phyloP scores from a whole-genome alignment of 371 early-diverging fungal genomes.

The Mortierella sp. region DNA sequence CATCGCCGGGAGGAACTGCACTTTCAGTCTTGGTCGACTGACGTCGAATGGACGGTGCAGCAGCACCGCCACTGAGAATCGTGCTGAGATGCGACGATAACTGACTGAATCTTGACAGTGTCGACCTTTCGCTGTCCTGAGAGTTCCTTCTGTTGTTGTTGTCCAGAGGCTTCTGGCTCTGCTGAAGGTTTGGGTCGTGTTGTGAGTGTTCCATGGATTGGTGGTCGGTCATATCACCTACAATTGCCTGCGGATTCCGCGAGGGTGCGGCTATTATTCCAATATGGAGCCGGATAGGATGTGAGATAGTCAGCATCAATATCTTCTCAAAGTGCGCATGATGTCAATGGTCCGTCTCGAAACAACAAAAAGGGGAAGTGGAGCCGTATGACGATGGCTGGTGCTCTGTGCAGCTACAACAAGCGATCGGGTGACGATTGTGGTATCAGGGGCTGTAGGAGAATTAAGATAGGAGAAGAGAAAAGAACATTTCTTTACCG shows the following conservation, averaged over 20 bases:
- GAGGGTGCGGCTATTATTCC: constrained; percentile 5
- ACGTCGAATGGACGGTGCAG: not conserved
- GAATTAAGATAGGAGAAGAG: no score
- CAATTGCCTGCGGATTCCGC: constrained; percentile 45
- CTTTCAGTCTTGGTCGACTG: not conserved
- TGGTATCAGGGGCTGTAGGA: not conserved
- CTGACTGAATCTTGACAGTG: constrained; percentile 3
- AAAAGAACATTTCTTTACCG: constrained; percentile 16
- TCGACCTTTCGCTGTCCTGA: constrained; percentile 6
- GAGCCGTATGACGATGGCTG: no score
- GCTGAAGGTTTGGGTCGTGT: not conserved
- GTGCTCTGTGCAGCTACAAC: no score
- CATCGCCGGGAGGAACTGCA: not conserved
- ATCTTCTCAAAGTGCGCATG: no score
- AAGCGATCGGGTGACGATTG: no score
- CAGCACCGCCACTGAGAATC: no score
- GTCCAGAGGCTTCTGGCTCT: not conserved
- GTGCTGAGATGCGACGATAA: constrained; percentile 6
- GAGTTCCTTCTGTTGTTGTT: constrained; percentile 11
- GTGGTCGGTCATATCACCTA: constrained; percentile 25
- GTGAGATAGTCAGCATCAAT: no score
- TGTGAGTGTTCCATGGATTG: not conserved
- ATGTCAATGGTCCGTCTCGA: no score
- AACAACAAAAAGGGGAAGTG: not conserved
- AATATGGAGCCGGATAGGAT: not conserved